Evolutionary conservation across 2,329 filamentous ascomycete species (phyloP).

Genomic region (Dactylellina drechsleri): DNA sequence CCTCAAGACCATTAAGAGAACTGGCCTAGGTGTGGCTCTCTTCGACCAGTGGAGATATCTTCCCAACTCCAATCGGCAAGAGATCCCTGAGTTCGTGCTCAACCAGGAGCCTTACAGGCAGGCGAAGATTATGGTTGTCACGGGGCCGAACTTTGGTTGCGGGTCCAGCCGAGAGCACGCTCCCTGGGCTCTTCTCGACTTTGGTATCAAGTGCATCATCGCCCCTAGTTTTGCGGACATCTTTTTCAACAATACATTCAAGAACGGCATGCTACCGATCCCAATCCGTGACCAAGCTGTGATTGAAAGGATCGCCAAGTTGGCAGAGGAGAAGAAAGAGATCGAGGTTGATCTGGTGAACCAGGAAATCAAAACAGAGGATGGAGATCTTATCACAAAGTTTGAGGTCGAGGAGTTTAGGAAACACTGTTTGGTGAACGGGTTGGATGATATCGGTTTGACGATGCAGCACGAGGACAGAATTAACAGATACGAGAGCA

Average conservation of each 20-base stretch:
- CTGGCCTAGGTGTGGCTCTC: slow-evolving; percentile 85
- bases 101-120: slow-evolving; percentile 87
- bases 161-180: slow-evolving; percentile 93
- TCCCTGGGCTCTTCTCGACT: slow-evolving; percentile 95
- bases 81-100: slow-evolving; percentile 84
- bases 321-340: slow-evolving; percentile 82
- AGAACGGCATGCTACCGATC: slow-evolving; percentile 98
- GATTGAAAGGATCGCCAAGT: slow-evolving; percentile 76
- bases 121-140: slow-evolving; percentile 89
- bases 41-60: slow-evolving; percentile 87
- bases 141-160: slow-evolving; percentile 94
- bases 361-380: slow-evolving; percentile 80
- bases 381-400: slow-evolving; percentile 76
- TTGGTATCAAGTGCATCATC: slow-evolving; percentile 93
- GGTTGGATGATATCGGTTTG: slow-evolving; percentile 92
- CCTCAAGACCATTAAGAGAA: slow-evolving; percentile 98
- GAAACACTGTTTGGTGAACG: slow-evolving; percentile 92
- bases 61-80: slow-evolving; percentile 70
- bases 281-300: slow-evolving; percentile 74
- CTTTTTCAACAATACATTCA: slow-evolving; percentile 99
- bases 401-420: slow-evolving; percentile 94
- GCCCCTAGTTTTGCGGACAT: slow-evolving; percentile 90
- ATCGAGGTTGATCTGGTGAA: slow-evolving; percentile 88
- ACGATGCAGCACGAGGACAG: slow-evolving; percentile 93
- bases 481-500: slow-evolving; percentile 83